Percentiles rank a stretch among this genome's conserved stretches.
phyloP scores from a whole-genome alignment of 2,329 filamentous ascomycete species.

The Aciculosporium take region DNA sequence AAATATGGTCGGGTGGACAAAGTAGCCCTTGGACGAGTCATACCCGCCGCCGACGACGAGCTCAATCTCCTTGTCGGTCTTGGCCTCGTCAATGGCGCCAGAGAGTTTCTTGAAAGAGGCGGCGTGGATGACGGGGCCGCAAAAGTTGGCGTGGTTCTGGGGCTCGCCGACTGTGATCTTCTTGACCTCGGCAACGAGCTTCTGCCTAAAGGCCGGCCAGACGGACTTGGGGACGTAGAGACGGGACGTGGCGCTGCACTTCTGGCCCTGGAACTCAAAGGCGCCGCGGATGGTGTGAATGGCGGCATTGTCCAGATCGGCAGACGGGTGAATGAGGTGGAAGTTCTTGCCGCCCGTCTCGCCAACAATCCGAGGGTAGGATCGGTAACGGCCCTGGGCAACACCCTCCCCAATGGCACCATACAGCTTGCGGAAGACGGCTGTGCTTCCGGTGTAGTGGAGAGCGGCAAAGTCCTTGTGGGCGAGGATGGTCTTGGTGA shows the following conservation, averaged over 20 bases:
- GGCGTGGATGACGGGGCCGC: constrained; percentile 76
- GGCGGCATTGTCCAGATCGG: constrained; percentile 65
- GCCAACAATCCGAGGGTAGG: constrained; percentile 79
- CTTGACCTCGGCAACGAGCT: constrained; percentile 52
- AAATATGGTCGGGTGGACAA: constrained; percentile 73
- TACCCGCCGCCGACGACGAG: constrained; percentile 64
- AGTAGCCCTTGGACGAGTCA: constrained; percentile 68
- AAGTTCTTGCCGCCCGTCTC: constrained; percentile 94
- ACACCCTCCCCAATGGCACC: constrained; percentile 73
- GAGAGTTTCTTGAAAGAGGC: constrained; percentile 69
- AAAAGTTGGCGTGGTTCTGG: constrained; percentile 59
- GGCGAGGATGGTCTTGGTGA: constrained; percentile 62
- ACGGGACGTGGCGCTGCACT: constrained; percentile 75
- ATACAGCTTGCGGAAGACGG: constrained; percentile 79
- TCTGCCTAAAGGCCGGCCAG: constrained; percentile 56
- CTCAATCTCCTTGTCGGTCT: constrained; percentile 57
- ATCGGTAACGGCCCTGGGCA: constrained; percentile 65
- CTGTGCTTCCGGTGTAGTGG: constrained; percentile 88
- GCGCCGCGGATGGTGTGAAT: constrained; percentile 74
- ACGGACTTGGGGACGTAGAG: constrained; percentile 63
- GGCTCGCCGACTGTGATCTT: constrained; percentile 59
- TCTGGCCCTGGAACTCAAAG: constrained; percentile 85
- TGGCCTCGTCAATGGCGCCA: constrained; percentile 65
- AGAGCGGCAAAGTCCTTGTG: constrained; percentile 79
- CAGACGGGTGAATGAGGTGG: constrained; percentile 65